Conservation (phyloP, 139 green algal species). For the Chlorella sp. region DNA sequence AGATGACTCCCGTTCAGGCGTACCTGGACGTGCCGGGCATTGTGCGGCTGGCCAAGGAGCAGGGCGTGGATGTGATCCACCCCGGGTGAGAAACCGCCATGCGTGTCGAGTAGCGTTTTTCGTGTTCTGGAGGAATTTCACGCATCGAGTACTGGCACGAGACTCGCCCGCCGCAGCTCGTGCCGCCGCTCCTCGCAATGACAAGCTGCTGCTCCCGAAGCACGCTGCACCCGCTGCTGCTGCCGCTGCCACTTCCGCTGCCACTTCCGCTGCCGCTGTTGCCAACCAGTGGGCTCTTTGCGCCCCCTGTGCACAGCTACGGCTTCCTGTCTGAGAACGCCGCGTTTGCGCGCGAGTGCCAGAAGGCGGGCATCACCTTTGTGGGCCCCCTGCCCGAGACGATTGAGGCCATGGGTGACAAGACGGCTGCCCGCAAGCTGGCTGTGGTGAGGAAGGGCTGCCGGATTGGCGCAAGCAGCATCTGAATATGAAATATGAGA, state of each 20-base stretch:
- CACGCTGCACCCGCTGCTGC: too few species aligned
- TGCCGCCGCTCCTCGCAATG: too few species aligned
- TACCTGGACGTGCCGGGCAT: conserved; percentile 88
- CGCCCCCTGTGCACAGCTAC: conserved; percentile 50
- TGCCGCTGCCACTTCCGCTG: too few species aligned
- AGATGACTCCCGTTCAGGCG: conserved; percentile 78
- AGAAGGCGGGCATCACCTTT: conserved; percentile 88
- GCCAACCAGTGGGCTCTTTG: too few species aligned
- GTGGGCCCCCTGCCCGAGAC: conserved; percentile 87
- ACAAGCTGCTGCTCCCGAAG: too few species aligned
- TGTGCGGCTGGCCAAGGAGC: conserved; percentile 78
- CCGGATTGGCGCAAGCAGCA: too few species aligned
- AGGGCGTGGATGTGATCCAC: conserved; percentile 93
- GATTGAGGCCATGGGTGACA: conserved; percentile 92
- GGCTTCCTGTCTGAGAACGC: conserved; percentile 91
- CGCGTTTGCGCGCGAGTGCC: conserved; percentile 85
- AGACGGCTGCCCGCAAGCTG: conserved; percentile 73
- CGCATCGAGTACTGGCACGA: too few species aligned
- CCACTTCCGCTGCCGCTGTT: too few species aligned
- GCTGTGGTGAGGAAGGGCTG: not conserved
- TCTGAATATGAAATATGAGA: too few species aligned
- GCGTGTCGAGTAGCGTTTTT: too few species aligned
- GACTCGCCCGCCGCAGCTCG: too few species aligned
- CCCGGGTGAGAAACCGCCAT: conserved; percentile 76
- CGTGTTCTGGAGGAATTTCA: too few species aligned